Percentiles rank a stretch among this genome's conserved stretches.
Evolutionary conservation across 1,284 basidiomycete genomes (phyloP).

Genomic region (Apiotrichum brassicae): DNA sequence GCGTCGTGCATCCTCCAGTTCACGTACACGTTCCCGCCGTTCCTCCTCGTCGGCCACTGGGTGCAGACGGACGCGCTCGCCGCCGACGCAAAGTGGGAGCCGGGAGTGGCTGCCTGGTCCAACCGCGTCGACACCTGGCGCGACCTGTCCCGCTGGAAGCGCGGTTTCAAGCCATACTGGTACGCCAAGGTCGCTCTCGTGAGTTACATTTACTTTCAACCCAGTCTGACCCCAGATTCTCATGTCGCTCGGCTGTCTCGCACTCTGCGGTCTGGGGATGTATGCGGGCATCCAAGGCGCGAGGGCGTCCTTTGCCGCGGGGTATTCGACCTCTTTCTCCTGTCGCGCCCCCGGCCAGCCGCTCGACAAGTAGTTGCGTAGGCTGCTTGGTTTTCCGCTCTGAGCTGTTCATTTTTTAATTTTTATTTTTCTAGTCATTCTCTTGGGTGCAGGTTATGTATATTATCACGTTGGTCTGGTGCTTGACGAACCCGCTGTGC

Average conservation of each 20-base stretch:
- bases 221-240: slow-evolving; percentile 1
- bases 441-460: too few relatives aligned
- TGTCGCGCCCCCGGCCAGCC: slow-evolving; percentile 19
- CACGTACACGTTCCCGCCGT: slow-evolving; percentile 16
- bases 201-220: background rate
- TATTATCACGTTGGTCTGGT: too few relatives aligned
- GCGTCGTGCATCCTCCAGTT: slow-evolving; percentile 27
- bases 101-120: slow-evolving; percentile 12
- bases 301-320: slow-evolving; percentile 1
- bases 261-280: slow-evolving; percentile 10
- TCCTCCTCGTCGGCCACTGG: slow-evolving; percentile 17
- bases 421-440: too few relatives aligned
- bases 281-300: slow-evolving; percentile 13
- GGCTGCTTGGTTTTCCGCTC: too few relatives aligned
- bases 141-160: slow-evolving; percentile 13
- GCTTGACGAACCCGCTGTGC: too few relatives aligned
- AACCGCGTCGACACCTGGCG: slow-evolving; percentile 16
- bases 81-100: slow-evolving; percentile 14
- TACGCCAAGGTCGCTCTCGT: slow-evolving; percentile 12
- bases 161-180: slow-evolving; percentile 17
- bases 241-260: slow-evolving; percentile 4
- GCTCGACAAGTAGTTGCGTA: background rate
- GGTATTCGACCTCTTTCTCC: slow-evolving; percentile 10
- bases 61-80: slow-evolving; percentile 16
- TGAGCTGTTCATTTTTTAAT: too few relatives aligned